Evolutionary conservation across 805 yeast genomes (phyloP).

Genomic region (Saccharomycopsis fibuligera): DNA sequence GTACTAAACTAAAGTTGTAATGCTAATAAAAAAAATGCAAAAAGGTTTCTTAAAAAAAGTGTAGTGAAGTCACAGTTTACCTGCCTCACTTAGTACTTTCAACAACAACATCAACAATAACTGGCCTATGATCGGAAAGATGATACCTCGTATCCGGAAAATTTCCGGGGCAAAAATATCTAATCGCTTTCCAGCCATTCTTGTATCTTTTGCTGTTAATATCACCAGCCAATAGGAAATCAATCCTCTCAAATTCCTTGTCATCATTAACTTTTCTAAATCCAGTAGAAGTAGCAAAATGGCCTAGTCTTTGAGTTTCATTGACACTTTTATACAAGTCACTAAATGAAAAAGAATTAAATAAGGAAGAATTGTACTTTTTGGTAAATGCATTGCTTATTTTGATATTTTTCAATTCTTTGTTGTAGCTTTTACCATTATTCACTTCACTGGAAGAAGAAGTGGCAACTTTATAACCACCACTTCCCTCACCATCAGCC

Average conservation of each 20-base stretch:
- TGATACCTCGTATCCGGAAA: constrained; percentile 8
- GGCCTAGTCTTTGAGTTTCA: constrained; percentile 28
- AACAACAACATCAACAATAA: constrained; percentile 8
- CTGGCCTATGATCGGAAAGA: constrained; percentile 13
- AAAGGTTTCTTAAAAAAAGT: too few relatives aligned
- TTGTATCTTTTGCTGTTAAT: neutral
- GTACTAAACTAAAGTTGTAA: too few relatives aligned
- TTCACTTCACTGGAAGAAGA: constrained; percentile 14
- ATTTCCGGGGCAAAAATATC: constrained; percentile 10
- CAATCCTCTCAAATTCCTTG: constrained; percentile 30
- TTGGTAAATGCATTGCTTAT: constrained; percentile 23
- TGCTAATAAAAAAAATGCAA: too few relatives aligned
- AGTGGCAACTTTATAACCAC: constrained; percentile 29
- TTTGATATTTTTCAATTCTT: constrained; percentile 11
- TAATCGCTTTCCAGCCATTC: neutral
- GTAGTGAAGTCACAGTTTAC: too few relatives aligned
- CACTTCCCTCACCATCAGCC: constrained; percentile 25
- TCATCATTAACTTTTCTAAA: constrained; percentile 27
- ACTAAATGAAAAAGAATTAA: constrained; percentile 25
- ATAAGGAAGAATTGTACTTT: constrained; percentile 22
- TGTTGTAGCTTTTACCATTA: constrained; percentile 20
- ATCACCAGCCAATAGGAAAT: constrained; percentile 30
- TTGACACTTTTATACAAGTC: constrained; percentile 26
- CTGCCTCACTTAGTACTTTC: too few relatives aligned
- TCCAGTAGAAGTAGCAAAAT: constrained; percentile 36